phyloP scores from a whole-genome alignment of 176 grass and related monocot genomes.

The Calamus simplicifolius region DNA sequence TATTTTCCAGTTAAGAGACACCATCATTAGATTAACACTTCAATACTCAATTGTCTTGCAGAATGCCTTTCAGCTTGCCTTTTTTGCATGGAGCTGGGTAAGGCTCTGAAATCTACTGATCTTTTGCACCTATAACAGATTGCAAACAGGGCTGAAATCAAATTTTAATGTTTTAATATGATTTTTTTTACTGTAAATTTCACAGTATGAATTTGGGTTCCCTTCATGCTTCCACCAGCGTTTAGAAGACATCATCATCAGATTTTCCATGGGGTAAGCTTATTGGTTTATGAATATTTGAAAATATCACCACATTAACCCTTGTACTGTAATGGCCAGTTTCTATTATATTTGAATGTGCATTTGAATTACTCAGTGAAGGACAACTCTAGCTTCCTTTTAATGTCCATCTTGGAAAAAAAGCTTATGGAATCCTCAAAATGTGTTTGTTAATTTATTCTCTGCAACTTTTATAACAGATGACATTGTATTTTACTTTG shows the following conservation, averaged over 20 bases:
- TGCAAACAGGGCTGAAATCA: too few species aligned
- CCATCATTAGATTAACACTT: neutral
- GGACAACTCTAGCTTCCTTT: too few species aligned
- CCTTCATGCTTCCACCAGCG: conserved; percentile 14
- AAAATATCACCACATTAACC: too few species aligned
- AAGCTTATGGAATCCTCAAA: neutral
- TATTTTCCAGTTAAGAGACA: too few species aligned
- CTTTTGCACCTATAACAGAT: too few species aligned
- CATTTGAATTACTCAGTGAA: too few species aligned
- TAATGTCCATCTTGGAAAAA: too few species aligned
- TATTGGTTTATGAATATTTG: neutral
- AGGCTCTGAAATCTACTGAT: neutral
- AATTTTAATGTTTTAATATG: too few species aligned
- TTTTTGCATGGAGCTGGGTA: conserved; percentile 13
- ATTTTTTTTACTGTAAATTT: neutral
- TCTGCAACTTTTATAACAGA: too few species aligned
- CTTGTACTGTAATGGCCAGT: too few species aligned
- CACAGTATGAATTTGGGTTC: conserved; percentile 4
- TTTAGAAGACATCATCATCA: conserved; percentile 6
- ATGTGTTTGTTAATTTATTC: too few species aligned
- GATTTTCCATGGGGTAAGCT: conserved; percentile 13
- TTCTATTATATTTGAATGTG: too few species aligned
- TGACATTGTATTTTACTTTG: neutral
- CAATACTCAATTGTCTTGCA: neutral
- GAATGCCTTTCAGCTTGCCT: conserved; percentile 16